Conservation (phyloP, 2,329 filamentous ascomycete species). For the Lojkania enalia region DNA sequence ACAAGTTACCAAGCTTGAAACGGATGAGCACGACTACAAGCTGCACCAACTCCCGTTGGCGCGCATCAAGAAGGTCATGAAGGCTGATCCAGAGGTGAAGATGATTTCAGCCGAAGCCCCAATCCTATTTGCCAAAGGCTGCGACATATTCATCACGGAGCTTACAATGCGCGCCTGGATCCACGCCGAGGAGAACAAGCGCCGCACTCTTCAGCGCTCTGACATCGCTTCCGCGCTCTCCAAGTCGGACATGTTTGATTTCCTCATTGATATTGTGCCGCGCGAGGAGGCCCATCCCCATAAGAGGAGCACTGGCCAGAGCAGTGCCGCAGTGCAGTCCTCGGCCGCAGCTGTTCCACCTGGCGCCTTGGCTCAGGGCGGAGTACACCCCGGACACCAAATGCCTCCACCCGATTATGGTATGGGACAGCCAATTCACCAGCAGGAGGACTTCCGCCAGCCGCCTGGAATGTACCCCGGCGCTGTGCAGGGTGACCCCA, state of each 20-base stretch:
- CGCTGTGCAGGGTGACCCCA: constrained; percentile 73
- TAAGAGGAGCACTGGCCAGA: constrained; percentile 61
- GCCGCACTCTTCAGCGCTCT: constrained; percentile 88
- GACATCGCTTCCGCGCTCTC: constrained; percentile 95
- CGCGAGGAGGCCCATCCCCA: constrained; percentile 88
- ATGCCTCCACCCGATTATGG: constrained; percentile 62
- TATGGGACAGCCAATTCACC: constrained; percentile 61
- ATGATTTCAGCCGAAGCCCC: constrained; percentile 99
- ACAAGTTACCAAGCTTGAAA: constrained; percentile 92
- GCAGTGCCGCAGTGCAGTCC: constrained; percentile 43
- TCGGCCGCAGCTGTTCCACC: constrained; percentile 46
- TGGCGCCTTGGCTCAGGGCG: constrained; percentile 45
- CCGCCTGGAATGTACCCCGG: constrained; percentile 75
- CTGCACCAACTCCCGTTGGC: constrained; percentile 93
- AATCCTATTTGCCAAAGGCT: constrained; percentile 96
- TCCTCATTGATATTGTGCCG: constrained; percentile 97
- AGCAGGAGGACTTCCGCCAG: constrained; percentile 72
- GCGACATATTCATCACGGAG: constrained; percentile 98
- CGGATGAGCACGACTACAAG: constrained; percentile 96
- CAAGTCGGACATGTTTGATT: constrained; percentile 99
- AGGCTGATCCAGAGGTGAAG: constrained; percentile 97
- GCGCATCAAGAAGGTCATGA: constrained; percentile 99
- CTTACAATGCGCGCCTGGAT: constrained; percentile 99
- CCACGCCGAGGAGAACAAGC: constrained; percentile 98
- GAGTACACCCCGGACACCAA: constrained; percentile 53